phyloP scores from a whole-genome alignment of 2,329 filamentous ascomycete genomes.

The Biscogniauxia sp. region DNA sequence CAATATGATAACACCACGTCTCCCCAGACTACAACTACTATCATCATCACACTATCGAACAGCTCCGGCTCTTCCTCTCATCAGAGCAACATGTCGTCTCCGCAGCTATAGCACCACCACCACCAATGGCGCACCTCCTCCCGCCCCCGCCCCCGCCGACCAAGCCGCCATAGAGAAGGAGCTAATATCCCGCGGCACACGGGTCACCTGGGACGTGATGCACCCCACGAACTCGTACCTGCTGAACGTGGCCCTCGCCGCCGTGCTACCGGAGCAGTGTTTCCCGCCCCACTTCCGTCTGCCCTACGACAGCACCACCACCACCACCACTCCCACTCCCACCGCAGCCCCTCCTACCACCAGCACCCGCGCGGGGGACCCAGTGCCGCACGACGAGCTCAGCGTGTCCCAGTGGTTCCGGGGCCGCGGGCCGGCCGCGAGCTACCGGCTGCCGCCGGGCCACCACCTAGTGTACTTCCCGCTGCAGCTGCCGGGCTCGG shows the following conservation, averaged over 20 bases:
- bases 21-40: neutral
- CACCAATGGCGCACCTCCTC: neutral
- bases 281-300: constrained; percentile 35
- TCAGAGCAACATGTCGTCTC: neutral
- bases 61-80: too few relatives aligned
- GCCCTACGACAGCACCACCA: neutral
- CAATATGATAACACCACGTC: constrained; percentile 10
- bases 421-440: too few relatives aligned
- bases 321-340: neutral
- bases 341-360: neutral
- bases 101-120: constrained; percentile 11
- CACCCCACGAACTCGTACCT: constrained; percentile 63
- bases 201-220: constrained; percentile 34
- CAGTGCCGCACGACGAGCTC: neutral
- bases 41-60: neutral
- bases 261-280: constrained; percentile 44
- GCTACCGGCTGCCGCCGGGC: constrained; percentile 54
- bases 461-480: constrained; percentile 91
- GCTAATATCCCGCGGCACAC: constrained; percentile 25
- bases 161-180: constrained; percentile 22
- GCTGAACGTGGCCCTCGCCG: constrained; percentile 59
- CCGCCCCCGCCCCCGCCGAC: constrained; percentile 3
- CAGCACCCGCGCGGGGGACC: neutral
- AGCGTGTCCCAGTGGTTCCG: neutral
- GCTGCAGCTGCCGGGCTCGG: constrained; percentile 57